phyloP scores from a whole-genome alignment of 2,329 filamentous ascomycete species.

The Pseudopithomyces chartarum region DNA sequence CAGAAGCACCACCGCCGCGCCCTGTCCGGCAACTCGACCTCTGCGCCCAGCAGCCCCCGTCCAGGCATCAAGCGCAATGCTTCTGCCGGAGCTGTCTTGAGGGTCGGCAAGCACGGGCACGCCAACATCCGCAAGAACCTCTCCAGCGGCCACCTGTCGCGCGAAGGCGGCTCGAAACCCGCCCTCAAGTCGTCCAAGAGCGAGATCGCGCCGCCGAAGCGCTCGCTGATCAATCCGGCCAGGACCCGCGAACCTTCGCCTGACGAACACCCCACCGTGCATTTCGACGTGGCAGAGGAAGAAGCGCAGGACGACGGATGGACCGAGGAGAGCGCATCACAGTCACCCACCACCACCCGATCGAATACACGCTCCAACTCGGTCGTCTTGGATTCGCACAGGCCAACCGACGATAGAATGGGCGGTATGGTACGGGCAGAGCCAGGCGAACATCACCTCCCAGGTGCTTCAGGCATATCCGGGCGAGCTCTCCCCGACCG shows the following conservation, averaged over 20 bases:
- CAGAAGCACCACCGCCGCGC: slow-evolving; percentile 44
- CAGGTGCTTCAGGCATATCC: slow-evolving; percentile 7
- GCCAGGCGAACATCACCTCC: slow-evolving; percentile 18
- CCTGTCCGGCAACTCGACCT: slow-evolving; percentile 43
- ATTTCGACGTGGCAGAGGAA: slow-evolving; percentile 47
- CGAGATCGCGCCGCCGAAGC: slow-evolving; percentile 35
- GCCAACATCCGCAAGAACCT: slow-evolving; percentile 47
- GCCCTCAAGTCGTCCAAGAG: slow-evolving; percentile 43
- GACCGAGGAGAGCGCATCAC: slow-evolving; percentile 50
- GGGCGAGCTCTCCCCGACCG: slow-evolving; percentile 32
- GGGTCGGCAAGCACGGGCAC: slow-evolving; percentile 39
- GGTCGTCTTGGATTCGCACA: slow-evolving; percentile 42
- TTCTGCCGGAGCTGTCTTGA: slow-evolving; percentile 45
- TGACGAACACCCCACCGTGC: slow-evolving; percentile 43
- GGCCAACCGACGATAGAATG: slow-evolving; percentile 8
- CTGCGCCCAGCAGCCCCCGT: slow-evolving; percentile 43
- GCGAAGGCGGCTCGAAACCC: slow-evolving; percentile 47
- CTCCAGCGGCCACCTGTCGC: slow-evolving; percentile 53
- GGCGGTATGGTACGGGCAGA: slow-evolving; percentile 16
- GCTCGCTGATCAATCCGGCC: slow-evolving; percentile 33
- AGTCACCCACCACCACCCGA: slow-evolving; percentile 48
- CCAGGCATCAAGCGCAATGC: slow-evolving; percentile 51
- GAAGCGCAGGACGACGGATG: slow-evolving; percentile 44
- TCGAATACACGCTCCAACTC: slow-evolving; percentile 49
- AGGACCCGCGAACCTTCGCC: slow-evolving; percentile 41